Evolutionary conservation across 2,329 filamentous ascomycete genomes (phyloP).

Genomic region (Exophiala bonariae): DNA sequence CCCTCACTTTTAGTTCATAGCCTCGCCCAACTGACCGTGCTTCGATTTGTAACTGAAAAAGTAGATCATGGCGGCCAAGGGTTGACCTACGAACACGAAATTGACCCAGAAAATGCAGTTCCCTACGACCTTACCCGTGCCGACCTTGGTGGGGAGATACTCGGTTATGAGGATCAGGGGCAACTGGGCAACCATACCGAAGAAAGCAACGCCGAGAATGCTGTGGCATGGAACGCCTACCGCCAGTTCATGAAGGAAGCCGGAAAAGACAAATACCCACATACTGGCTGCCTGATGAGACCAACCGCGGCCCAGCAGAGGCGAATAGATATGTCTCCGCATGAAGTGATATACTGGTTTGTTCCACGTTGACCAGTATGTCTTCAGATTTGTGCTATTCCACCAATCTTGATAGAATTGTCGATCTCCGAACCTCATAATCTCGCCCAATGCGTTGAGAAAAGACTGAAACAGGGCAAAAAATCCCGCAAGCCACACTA

Average conservation of each 20-base stretch:
- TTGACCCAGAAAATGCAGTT: slow-evolving; percentile 97
- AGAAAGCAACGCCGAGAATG: slow-evolving; percentile 77
- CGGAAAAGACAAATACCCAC: slow-evolving; percentile 84
- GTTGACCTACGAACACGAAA: slow-evolving; percentile 94
- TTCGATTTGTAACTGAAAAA: slow-evolving; percentile 99
- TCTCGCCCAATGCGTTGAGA: slow-evolving; percentile 85
- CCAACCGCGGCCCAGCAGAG: slow-evolving; percentile 82
- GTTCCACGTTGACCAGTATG: slow-evolving; percentile 97
- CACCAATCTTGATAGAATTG: slow-evolving; percentile 98
- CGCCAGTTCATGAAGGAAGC: slow-evolving; percentile 84
- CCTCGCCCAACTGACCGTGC: slow-evolving; percentile 74
- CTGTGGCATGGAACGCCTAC: slow-evolving; percentile 96
- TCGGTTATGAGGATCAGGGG: slow-evolving; percentile 82
- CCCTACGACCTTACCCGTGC: slow-evolving; percentile 75
- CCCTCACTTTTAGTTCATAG: not conserved
- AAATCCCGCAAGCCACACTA: slow-evolving; percentile 97
- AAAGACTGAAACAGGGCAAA: slow-evolving; percentile 94
- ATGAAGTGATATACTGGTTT: slow-evolving; percentile 97
- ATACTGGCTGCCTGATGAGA: slow-evolving; percentile 69
- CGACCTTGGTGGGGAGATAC: slow-evolving; percentile 74
- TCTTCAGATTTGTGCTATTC: slow-evolving; percentile 83
- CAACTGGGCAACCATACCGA: slow-evolving; percentile 91
- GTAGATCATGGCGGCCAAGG: slow-evolving; percentile 86
- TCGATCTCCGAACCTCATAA: slow-evolving; percentile 86
- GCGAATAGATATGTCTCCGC: slow-evolving; percentile 88